Percentiles rank a stretch among this genome's conserved stretches.
phyloP scores from a whole-genome alignment of 2,329 filamentous ascomycete genomes.

The Trichoderma koningiopsis region DNA sequence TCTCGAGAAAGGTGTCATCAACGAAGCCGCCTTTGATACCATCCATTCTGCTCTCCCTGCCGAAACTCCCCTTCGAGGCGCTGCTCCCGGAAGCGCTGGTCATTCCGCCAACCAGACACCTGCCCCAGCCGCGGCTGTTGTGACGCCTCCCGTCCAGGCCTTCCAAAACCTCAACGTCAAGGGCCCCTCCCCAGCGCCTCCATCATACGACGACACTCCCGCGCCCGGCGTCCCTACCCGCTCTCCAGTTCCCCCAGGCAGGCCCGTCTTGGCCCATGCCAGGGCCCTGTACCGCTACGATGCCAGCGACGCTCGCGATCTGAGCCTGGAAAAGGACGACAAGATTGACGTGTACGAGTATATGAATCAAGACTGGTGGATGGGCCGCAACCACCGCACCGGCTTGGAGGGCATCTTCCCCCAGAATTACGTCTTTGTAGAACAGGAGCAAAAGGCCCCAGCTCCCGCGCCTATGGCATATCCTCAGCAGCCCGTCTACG shows the following conservation, averaged over 20 bases:
- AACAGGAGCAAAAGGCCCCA: constrained; percentile 57
- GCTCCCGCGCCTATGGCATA: constrained; percentile 38
- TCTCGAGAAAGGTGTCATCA: constrained; percentile 78
- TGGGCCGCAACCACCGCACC: constrained; percentile 82
- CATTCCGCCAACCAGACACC: constrained; percentile 38
- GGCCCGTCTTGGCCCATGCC: constrained; percentile 69
- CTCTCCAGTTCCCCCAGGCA: constrained; percentile 38
- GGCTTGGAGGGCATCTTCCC: constrained; percentile 92
- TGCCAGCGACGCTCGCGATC: constrained; percentile 77
- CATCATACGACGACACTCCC: constrained; percentile 54
- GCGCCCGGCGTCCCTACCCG: constrained; percentile 47
- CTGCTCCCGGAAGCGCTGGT: constrained; percentile 36
- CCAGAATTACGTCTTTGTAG: constrained; percentile 79
- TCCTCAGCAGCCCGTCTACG: constrained; percentile 40
- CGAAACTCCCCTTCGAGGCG: constrained; percentile 57
- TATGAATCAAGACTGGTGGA: constrained; percentile 98
- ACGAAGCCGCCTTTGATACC: constrained; percentile 70
- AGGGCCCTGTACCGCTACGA: constrained; percentile 83
- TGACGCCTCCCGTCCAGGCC: constrained; percentile 41
- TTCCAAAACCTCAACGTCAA: constrained; percentile 47
- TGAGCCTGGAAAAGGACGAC: constrained; percentile 80
- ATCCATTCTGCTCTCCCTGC: constrained; percentile 75
- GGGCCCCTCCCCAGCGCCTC: constrained; percentile 47
- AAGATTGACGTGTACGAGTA: constrained; percentile 80
- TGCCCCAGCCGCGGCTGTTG: constrained; percentile 33